Conservation (phyloP, 352 stramenopile species). For the Globisporangium middletonii region DNA sequence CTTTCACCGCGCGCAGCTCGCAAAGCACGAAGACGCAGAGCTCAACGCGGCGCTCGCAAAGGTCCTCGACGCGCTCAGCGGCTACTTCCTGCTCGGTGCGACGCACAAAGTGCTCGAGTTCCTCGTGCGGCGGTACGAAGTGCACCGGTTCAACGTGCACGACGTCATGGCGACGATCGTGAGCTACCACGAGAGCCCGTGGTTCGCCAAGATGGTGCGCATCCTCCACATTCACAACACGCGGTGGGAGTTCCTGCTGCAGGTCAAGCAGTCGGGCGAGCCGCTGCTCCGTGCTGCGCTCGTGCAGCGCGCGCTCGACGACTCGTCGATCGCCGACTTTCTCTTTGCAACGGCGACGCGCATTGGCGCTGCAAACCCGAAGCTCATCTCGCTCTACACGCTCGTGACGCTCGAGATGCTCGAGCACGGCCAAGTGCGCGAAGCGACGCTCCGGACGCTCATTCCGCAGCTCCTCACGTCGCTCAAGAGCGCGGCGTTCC, state of each 20-base stretch:
- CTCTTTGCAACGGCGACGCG: constrained; percentile 54
- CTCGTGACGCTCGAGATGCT: constrained; percentile 76
- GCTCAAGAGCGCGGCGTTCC: constrained; percentile 58
- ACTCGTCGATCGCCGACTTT: constrained; percentile 73
- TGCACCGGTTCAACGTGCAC: constrained; percentile 86
- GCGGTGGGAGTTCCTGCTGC: constrained; percentile 78
- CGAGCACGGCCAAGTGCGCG: constrained; percentile 54
- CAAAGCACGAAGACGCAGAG: constrained; percentile 49
- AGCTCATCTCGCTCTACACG: constrained; percentile 85
- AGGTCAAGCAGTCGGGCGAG: constrained; percentile 62
- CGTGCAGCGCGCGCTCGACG: constrained; percentile 67
- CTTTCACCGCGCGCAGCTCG: constrained; percentile 72
- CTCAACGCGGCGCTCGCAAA: constrained; percentile 60
- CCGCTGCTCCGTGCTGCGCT: constrained; percentile 63
- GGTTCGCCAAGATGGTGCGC: constrained; percentile 82
- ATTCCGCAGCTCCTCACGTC: constrained; percentile 67
- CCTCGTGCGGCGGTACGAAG: constrained; percentile 82
- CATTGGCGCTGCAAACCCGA: constrained; percentile 59
- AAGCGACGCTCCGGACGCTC: constrained; percentile 72
- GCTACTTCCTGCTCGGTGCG: constrained; percentile 71
- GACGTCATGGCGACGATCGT: constrained; percentile 75
- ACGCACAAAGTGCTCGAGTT: constrained; percentile 88
- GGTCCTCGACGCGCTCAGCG: constrained; percentile 78
- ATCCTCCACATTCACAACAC: constrained; percentile 78
- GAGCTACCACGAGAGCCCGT: constrained; percentile 80